Evolutionary conservation across 192 early-diverging fungal genomes (phyloP).

Genomic region (Backusella mclennaniae): DNA sequence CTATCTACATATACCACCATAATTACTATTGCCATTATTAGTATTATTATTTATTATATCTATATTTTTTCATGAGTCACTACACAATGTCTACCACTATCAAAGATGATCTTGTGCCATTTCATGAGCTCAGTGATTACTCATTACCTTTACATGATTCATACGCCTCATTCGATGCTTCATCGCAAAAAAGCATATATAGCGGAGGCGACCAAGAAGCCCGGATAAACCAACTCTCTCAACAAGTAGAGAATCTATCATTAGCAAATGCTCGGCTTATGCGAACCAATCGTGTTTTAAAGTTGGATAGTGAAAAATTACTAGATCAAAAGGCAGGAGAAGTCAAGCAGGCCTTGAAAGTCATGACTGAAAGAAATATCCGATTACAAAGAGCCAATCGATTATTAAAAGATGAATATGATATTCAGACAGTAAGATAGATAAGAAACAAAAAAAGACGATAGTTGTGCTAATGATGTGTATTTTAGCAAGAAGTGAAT

Average conservation of each 20-base stretch:
- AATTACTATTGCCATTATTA: too few species aligned
- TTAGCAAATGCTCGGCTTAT: slow-evolving; percentile 33
- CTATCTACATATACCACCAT: neutral
- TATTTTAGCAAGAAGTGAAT: slow-evolving; percentile 26
- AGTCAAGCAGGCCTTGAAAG: slow-evolving; percentile 30
- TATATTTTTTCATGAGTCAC: neutral
- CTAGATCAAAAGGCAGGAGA: slow-evolving; percentile 31
- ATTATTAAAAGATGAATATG: slow-evolving; percentile 29
- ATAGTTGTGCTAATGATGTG: neutral
- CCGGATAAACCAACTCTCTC: slow-evolving; percentile 27
- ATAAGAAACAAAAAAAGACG: neutral
- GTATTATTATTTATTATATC: neutral
- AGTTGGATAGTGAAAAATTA: slow-evolving; percentile 30
- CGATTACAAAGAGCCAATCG: slow-evolving; percentile 31
- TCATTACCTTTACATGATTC: slow-evolving; percentile 32
- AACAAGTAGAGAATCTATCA: slow-evolving; percentile 34
- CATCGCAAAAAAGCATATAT: slow-evolving; percentile 23
- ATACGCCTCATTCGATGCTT: neutral
- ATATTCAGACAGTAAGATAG: slow-evolving; percentile 16
- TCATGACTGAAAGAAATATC: slow-evolving; percentile 20
- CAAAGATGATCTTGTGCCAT: slow-evolving; percentile 13
- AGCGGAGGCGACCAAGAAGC: slow-evolving; percentile 28
- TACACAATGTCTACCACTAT: slow-evolving; percentile 13
- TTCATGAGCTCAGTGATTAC: slow-evolving; percentile 39
- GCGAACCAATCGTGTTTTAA: slow-evolving; percentile 32